Base-by-base conservation (phyloP, 495 filamentous ascomycete species). In the Aspergillus nanangensis region DNA sequence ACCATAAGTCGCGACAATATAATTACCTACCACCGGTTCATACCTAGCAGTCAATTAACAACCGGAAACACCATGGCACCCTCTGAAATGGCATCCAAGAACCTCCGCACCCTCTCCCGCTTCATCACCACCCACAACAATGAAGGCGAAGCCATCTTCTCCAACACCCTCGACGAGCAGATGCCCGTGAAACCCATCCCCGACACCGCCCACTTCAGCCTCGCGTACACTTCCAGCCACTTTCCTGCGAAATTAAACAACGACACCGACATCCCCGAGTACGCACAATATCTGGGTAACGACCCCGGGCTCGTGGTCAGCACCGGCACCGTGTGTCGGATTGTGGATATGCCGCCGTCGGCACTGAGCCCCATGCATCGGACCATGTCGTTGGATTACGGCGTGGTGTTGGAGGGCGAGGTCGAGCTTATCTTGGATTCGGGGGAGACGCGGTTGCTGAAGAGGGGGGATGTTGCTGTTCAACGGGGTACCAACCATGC, bases 371-470 rank as follows among this genome's bases (percentile, higher is more conserved):
- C 66, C 1, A 72, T 91, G 84, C 88, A 91, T 55, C 73, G 86
- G 1, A 89, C 88, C 27, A 38, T 41, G 24, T 80, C 75, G 14
- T 59, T 93, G 4, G 88, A 91, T 50, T 90, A 86, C 43, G 86
- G 86, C 1, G 74, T 90, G 45, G 77, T 91, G 15, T 48, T 93
- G 5, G 86, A 90, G 51, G 88, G 88, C 0, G 60, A 77, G 55
- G 36, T 92, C 45, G 87, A 92, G 59, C 86, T 90, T 65, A 80
- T 85, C 71, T 78, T 70, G 24, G 84, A 88, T 60, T 76, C 80
- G 0, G 74, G 70, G 8, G 67, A 74, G 5, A 78, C 78, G 47
- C 79, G 81, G 35, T 55, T 83, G 52, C 42, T 88, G 68, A 77
- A 84, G 51, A 83, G 84, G 24, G 79, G 82, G 20, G 85, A 90